Base-by-base conservation (phyloP, 345 rosid species). In the Turnera subulata region DNA sequence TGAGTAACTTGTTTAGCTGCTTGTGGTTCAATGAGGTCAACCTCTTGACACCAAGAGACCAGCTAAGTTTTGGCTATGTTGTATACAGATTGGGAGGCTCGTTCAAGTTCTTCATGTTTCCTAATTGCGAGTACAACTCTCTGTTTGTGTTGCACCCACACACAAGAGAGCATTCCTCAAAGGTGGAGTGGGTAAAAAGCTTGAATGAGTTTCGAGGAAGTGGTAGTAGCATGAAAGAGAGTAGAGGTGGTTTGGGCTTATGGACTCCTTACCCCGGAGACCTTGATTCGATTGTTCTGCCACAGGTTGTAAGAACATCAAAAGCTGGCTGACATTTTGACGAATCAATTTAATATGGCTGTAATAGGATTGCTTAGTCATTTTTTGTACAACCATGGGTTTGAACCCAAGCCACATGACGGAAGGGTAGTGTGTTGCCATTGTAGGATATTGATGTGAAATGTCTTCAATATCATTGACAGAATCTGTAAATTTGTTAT, bases 1-100 rank as follows among this genome's bases (percentile, higher is more conserved):
- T 88, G 64, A 90, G 65, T 63, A 84, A 90, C 62, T 73, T 94
- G 76, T 94, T 94, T 57, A 82, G 84, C 74, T 90, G 99, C 80
- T 56, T 88, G 75, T 90, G 99, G 99, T 94, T 94, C 94, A 88
- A 90, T 26, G 93, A 90, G 82, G 97, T 94, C 53, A 64, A 94
- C 69, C 89, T 94, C 60, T 69, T 90, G 60, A 90, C 99, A 14
- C 99, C 97, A n/a, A 78, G 97, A 78, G 99, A 94, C 80, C 99
- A 94, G 71, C 79, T 90, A 68, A 90, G 97, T 75, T 88, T 94
- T 56, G 91, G 97, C 46, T 94, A 90, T 16, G 85, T 88, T 9
- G 95, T 78, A 53, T 79, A 82, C 74, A 84, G 93, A 67, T 73
- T 94, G 53, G 76, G 73, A 61, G 84, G 78, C 2, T 54, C 73